Evolutionary conservation across 1,139 yeast species (phyloP).

Genomic region (Eremothecium coryli): DNA sequence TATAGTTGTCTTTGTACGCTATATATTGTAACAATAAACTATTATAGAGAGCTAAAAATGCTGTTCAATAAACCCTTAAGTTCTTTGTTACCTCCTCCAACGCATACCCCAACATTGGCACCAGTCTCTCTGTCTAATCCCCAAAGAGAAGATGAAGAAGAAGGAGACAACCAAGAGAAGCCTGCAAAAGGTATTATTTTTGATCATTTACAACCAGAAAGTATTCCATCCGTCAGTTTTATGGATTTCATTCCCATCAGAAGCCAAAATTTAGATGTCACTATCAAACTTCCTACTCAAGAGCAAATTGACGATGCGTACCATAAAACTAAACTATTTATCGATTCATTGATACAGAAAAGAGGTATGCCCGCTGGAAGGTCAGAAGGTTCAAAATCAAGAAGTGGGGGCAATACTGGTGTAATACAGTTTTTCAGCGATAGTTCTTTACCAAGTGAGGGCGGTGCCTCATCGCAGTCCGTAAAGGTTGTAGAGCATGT

Average conservation of each 20-base stretch:
- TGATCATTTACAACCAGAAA: conserved; percentile 7
- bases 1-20: too few species aligned
- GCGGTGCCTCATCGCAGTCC: conserved; percentile 10
- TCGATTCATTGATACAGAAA: conserved; percentile 38
- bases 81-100: conserved; percentile 23
- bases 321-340: conserved; percentile 40
- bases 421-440: neutral
- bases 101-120: conserved; percentile 4
- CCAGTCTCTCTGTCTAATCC: neutral
- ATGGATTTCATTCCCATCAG: conserved; percentile 42
- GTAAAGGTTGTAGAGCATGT: conserved; percentile 51
- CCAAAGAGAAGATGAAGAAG: neutral
- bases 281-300: conserved; percentile 35
- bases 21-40: too few species aligned
- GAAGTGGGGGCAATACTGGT: conserved; percentile 1
- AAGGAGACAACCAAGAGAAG: too few species aligned
- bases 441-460: conserved; percentile 3
- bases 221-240: conserved; percentile 16
- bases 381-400: neutral
- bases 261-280: conserved; percentile 33
- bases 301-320: conserved; percentile 35
- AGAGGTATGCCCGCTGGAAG: conserved; percentile 17
- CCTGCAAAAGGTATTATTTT: conserved; percentile 8
- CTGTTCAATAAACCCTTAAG: conserved; percentile 23
- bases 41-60: too few species aligned